phyloP scores from a whole-genome alignment of 2,329 filamentous ascomycete species.

The Diaporthe sp. region DNA sequence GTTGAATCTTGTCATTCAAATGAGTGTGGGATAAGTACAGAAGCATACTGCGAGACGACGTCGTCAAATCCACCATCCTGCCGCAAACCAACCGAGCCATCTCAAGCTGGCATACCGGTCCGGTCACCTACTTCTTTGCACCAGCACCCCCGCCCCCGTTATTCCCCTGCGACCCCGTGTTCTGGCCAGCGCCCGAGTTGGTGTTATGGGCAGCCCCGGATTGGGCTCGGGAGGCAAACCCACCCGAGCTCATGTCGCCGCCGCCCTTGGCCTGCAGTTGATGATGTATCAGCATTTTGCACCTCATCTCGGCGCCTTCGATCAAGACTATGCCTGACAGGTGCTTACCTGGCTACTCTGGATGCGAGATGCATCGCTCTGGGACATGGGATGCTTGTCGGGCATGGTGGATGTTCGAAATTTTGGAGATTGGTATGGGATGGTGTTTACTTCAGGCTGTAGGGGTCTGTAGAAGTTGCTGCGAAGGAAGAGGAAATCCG shows the following conservation, averaged over 20 bases:
- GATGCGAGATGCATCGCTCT: constrained; percentile 10
- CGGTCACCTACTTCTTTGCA: constrained; percentile 24
- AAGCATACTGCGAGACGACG: neutral
- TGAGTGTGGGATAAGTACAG: neutral
- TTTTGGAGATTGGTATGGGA: neutral
- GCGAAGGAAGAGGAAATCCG: neutral
- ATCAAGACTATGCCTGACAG: too few species aligned
- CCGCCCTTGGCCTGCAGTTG: constrained; percentile 6
- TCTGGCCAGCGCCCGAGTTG: neutral
- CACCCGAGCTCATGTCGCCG: constrained; percentile 14
- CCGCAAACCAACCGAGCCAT: neutral
- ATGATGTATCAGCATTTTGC: neutral
- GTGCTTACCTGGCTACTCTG: constrained; percentile 1
- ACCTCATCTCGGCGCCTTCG: neutral
- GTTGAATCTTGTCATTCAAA: constrained; percentile 25
- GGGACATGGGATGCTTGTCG: constrained; percentile 6
- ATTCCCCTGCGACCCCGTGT: neutral
- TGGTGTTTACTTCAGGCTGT: neutral
- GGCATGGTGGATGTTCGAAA: constrained; percentile 10
- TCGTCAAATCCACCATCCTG: neutral
- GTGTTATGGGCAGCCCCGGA: neutral
- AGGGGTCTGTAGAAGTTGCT: neutral
- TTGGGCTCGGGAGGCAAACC: constrained; percentile 14
- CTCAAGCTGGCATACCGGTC: too few species aligned
- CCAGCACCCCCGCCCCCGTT: neutral